Percentiles rank a stretch among this genome's conserved stretches.
Evolutionary conservation across 1,139 yeast species (phyloP).

Genomic region (Taiozyma onychis): DNA sequence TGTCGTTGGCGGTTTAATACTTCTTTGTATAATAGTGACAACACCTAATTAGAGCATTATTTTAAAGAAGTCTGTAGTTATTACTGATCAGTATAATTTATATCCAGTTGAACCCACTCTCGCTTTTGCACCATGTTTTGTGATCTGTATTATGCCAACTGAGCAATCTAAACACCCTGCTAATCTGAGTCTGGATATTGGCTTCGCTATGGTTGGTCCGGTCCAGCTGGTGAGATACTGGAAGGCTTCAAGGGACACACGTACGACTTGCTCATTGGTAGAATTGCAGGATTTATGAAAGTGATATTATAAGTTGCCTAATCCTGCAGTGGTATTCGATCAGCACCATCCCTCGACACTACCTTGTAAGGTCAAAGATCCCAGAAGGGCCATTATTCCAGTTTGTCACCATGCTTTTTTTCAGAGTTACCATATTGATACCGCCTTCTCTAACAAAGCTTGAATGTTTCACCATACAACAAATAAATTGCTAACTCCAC

Average conservation of each 20-base stretch:
- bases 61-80: not conserved
- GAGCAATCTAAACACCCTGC: too few species aligned
- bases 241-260: conserved; percentile 46
- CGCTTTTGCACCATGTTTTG: too few species aligned
- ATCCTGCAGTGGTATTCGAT: conserved; percentile 42
- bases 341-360: conserved; percentile 41
- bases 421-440: conserved; percentile 40
- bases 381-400: conserved; percentile 41
- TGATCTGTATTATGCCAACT: too few species aligned
- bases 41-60: not conserved
- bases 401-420: conserved; percentile 43
- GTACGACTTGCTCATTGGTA: conserved; percentile 41
- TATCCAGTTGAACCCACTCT: too few species aligned
- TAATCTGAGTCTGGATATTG: conserved; percentile 20
- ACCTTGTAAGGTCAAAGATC: conserved; percentile 36
- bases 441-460: conserved; percentile 38
- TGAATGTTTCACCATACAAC: conserved; percentile 43
- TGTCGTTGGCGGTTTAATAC: not conserved
- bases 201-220: conserved; percentile 53
- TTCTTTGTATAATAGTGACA: not conserved
- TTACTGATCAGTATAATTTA: too few species aligned
- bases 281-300: conserved; percentile 40
- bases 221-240: conserved; percentile 50
- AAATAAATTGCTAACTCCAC: conserved; percentile 32
- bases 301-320: conserved; percentile 34